Base-by-base conservation (phyloP, 345 rosid species). In the Citrus reticulata region DNA sequence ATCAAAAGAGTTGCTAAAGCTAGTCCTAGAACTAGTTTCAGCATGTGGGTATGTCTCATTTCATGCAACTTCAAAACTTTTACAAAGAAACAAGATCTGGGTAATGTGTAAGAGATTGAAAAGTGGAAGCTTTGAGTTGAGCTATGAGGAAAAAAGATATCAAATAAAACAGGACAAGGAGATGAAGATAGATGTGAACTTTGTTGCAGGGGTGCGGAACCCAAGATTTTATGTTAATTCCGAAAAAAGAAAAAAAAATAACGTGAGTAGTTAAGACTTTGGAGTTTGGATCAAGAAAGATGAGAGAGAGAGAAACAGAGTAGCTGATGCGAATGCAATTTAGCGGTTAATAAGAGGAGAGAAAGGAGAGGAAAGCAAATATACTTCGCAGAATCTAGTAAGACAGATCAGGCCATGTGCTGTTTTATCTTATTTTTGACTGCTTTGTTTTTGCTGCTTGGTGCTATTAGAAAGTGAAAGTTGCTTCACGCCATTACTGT, bases 11-110 rank as follows among this genome's bases (percentile, higher is more conserved):
- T 68, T 68, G 88, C 79, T 32, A 83, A 16, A 76, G 89, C 75
- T 16, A 86, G 78, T 72, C 82, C 87, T 1, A 91, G 89, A 49
- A 92, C 75, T 61, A 90, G 84, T 84, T 83, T 75, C 73, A 95
- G 80, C 81, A 83, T 20, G 49, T 86, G 93, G 83, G 81, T 13
- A 73, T 79, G 81, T 61, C 64, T 87, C 97, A 90, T 93, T 84
- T 84, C 83, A 70, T 73, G 72, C 75, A 65, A 83, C 32, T 13
- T 55, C 30, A 10, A 61, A 54, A 1, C 8, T 46, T 62, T 20
- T 4, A 29, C 7, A 13, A 27, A 69, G 39, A 82, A 77, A 70
- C 19, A 20, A 79, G 88, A 81, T 83, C 85, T 83, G 80, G 83
- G 80, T 39, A 24, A 39, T 30, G 77, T n/a, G 67, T 30, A 42